phyloP scores from a whole-genome alignment of 2,329 filamentous ascomycete species.

The Pseudocercospora fijiensis region DNA sequence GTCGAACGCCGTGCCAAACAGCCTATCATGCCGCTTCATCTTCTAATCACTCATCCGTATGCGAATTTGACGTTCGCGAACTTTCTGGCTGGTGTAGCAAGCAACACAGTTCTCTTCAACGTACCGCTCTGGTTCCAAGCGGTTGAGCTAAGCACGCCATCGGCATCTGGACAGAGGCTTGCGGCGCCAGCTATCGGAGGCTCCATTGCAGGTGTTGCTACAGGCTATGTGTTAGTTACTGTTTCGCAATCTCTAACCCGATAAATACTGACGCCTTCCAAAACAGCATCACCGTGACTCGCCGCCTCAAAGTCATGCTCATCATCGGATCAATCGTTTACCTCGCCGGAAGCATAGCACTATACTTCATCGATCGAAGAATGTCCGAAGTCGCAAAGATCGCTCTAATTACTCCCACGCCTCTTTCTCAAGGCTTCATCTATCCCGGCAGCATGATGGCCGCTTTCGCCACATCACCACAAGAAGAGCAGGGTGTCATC shows the following conservation, averaged over 20 bases:
- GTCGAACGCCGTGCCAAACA: slow-evolving; percentile 43
- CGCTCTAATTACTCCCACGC: slow-evolving; percentile 41
- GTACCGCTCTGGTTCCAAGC: slow-evolving; percentile 12
- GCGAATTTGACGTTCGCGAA: slow-evolving; percentile 59
- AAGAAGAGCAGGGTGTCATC: slow-evolving; percentile 49
- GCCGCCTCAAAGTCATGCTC: slow-evolving; percentile 46
- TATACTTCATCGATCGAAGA: slow-evolving; percentile 42
- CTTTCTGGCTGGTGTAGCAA: slow-evolving; percentile 59
- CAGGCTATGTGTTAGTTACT: slow-evolving; percentile 49
- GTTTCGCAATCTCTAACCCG: slow-evolving; percentile 40
- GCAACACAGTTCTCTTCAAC: slow-evolving; percentile 56
- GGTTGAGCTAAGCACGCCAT: slow-evolving; percentile 8
- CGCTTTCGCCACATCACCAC: slow-evolving; percentile 44
- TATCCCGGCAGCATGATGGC: slow-evolving; percentile 51
- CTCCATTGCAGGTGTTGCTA: slow-evolving; percentile 45
- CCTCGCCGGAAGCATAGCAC: slow-evolving; percentile 43
- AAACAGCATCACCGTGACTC: slow-evolving; percentile 42
- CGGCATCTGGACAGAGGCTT: slow-evolving; percentile 46
- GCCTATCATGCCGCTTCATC: slow-evolving; percentile 47
- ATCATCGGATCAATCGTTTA: slow-evolving; percentile 35
- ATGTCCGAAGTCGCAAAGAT: slow-evolving; percentile 49
- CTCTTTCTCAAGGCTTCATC: slow-evolving; percentile 48
- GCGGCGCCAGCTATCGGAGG: slow-evolving; percentile 48
- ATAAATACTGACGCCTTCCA: slow-evolving; percentile 31
- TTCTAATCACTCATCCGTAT: slow-evolving; percentile 57